A percentile compares a stretch with the other conserved stretches of the same genome.
These are phyloP conservation scores for Leccinum obscurum DNA, from an alignment of 768 basidiomycete genomes.

Conservation along the genomic window DNA sequence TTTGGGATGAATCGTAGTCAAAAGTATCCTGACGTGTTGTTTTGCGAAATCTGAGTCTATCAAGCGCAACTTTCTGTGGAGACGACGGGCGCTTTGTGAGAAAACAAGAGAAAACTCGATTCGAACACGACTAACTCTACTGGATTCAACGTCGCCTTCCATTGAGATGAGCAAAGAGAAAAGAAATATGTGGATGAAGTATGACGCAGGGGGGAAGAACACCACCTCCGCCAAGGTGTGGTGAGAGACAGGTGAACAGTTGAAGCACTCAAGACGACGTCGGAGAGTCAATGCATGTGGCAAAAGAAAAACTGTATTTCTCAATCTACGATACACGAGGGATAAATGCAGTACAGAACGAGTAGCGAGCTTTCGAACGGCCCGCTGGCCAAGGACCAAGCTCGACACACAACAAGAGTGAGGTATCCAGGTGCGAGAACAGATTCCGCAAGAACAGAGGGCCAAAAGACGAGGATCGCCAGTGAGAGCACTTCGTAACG, in stretches of 20 bases:
- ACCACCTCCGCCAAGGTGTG: slow-evolving; percentile 21
- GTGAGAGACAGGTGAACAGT: slow-evolving; percentile 26
- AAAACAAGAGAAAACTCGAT: slow-evolving; percentile 32
- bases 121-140: slow-evolving; percentile 47
- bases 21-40: slow-evolving; percentile 33
- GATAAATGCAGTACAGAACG: slow-evolving; percentile 23
- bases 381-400: background rate
- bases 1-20: slow-evolving; percentile 39
- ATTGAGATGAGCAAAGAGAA: slow-evolving; percentile 45
- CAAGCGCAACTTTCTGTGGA: slow-evolving; percentile 44
- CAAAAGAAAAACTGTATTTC: slow-evolving; percentile 41
- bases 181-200: slow-evolving; percentile 21
- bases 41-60: slow-evolving; percentile 50
- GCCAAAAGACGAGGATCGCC: no score
- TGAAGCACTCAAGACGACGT: slow-evolving; percentile 40
- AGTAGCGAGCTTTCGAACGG: slow-evolving; percentile 8
- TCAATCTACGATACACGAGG: slow-evolving; percentile 34
- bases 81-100: slow-evolving; percentile 34
- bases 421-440: background rate
- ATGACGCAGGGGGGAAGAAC: slow-evolving; percentile 10
- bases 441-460: background rate
- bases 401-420: background rate
- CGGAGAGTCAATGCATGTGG: slow-evolving; percentile 58
- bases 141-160: slow-evolving; percentile 43
- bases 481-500: background rate